These are phyloP conservation scores for Clarkia xantiana DNA, from an alignment of 345 rosid species.

Conservation along the genomic window DNA sequence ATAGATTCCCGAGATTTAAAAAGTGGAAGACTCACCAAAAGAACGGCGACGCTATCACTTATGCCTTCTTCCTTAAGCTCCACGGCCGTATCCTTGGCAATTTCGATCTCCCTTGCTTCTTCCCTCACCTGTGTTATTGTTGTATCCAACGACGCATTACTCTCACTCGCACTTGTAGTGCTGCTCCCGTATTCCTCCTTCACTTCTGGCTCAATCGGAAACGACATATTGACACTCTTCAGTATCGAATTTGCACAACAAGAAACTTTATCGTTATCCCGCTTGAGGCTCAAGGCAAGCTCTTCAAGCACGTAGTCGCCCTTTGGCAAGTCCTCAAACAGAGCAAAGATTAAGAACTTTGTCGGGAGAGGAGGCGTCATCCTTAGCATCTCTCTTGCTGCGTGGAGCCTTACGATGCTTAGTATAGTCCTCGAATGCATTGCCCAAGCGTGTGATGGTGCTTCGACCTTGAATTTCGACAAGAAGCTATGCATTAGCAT, in stretches of 20 bases:
- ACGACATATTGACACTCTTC: slow-evolving; percentile 38
- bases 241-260: slow-evolving; percentile 66
- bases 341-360: slow-evolving; percentile 64
- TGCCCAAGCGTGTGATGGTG: slow-evolving; percentile 57
- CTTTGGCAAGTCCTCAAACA: slow-evolving; percentile 71
- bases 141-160: slow-evolving; percentile 26
- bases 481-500: slow-evolving; percentile 64
- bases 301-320: slow-evolving; percentile 74
- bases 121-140: slow-evolving; percentile 44
- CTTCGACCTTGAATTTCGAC: slow-evolving; percentile 27
- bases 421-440: slow-evolving; percentile 67
- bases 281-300: slow-evolving; percentile 56
- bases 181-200: slow-evolving; percentile 14
- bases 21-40: slow-evolving; percentile 28
- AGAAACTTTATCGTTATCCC: slow-evolving; percentile 19
- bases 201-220: slow-evolving; percentile 15
- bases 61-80: slow-evolving; percentile 70
- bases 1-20: no score
- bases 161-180: slow-evolving; percentile 13
- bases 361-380: slow-evolving; percentile 65
- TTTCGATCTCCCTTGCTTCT: slow-evolving; percentile 40
- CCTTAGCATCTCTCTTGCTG: slow-evolving; percentile 80
- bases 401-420: slow-evolving; percentile 74
- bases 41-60: slow-evolving; percentile 40
- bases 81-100: slow-evolving; percentile 53